phyloP scores from a whole-genome alignment of 192 early-diverging fungal genomes.

The Mortierella alpina region DNA sequence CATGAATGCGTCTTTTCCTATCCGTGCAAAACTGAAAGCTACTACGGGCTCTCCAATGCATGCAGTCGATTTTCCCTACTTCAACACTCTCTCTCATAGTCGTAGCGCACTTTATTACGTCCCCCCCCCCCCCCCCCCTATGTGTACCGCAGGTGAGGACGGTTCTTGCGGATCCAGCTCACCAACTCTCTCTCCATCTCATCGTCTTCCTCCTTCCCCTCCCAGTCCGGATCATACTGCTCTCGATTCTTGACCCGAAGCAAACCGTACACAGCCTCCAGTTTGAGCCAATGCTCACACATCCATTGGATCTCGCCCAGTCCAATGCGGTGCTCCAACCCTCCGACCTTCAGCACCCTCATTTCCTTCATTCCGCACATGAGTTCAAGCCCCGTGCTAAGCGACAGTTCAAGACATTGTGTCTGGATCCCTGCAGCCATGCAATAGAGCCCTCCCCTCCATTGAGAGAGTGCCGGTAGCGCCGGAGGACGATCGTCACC shows the following conservation, averaged over 20 bases:
- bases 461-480: not conserved
- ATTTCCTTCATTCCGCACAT: slow-evolving; percentile 11
- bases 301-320: slow-evolving; percentile 3
- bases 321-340: slow-evolving; percentile 22
- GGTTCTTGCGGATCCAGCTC: not conserved
- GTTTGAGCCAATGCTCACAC: not conserved
- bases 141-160: not conserved
- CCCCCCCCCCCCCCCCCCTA: no score
- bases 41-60: no score
- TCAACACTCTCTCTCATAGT: no score
- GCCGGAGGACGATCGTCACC: not conserved
- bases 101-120: no score
- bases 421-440: not conserved
- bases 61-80: no score
- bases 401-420: slow-evolving; percentile 2
- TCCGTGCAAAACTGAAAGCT: no score
- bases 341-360: slow-evolving; percentile 2
- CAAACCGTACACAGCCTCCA: not conserved
- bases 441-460: not conserved
- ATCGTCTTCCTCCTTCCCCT: not conserved
- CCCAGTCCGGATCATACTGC: not conserved
- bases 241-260: not conserved
- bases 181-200: not conserved
- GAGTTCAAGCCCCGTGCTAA: not conserved
- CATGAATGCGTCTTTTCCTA: no score